These are phyloP conservation scores for Goffeauzyma gilvescens DNA, from an alignment of 768 basidiomycete genomes.

Conservation along the genomic window DNA sequence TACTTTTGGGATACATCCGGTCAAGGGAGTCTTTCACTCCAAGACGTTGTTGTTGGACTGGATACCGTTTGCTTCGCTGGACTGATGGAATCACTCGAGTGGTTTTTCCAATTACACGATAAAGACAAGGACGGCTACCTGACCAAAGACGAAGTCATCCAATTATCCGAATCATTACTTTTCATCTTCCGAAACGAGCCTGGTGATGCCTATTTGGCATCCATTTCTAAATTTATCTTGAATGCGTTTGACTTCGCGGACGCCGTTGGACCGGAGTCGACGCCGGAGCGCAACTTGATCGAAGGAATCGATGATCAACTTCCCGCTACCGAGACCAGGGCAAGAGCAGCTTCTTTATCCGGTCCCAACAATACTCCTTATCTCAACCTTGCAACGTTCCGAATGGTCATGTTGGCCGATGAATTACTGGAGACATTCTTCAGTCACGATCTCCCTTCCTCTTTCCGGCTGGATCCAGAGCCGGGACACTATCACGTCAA, in stretches of 20 bases:
- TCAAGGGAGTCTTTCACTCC: conserved; percentile 70
- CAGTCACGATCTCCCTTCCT: conserved; percentile 69
- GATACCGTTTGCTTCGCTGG: conserved; percentile 89
- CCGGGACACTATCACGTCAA: conserved; percentile 35
- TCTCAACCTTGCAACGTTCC: conserved; percentile 52
- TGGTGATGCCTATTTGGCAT: conserved; percentile 88
- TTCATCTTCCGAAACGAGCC: conserved; percentile 96
- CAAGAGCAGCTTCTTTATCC: conserved; percentile 34
- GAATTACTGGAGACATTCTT: conserved; percentile 94
- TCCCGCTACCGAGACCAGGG: conserved; percentile 28
- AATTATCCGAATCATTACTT: conserved; percentile 79
- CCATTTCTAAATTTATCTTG: conserved; percentile 90
- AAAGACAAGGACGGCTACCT: conserved; percentile 89
- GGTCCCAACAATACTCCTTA: conserved; percentile 61
- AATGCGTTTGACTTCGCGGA: conserved; percentile 98
- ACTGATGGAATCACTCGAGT: conserved; percentile 94
- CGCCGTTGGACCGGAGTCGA: conserved; percentile 36
- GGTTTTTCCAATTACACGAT: conserved; percentile 62
- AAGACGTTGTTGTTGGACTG: conserved; percentile 77
- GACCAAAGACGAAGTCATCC: conserved; percentile 90
- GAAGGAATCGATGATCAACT: conserved; percentile 20
- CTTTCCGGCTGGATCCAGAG: conserved; percentile 55
- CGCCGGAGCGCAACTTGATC: conserved; percentile 10
- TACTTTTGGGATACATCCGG: conserved; percentile 78
- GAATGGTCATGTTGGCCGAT: conserved; percentile 95